phyloP scores from a whole-genome alignment of 306 rosid species.

The Quercus berberidifolia region DNA sequence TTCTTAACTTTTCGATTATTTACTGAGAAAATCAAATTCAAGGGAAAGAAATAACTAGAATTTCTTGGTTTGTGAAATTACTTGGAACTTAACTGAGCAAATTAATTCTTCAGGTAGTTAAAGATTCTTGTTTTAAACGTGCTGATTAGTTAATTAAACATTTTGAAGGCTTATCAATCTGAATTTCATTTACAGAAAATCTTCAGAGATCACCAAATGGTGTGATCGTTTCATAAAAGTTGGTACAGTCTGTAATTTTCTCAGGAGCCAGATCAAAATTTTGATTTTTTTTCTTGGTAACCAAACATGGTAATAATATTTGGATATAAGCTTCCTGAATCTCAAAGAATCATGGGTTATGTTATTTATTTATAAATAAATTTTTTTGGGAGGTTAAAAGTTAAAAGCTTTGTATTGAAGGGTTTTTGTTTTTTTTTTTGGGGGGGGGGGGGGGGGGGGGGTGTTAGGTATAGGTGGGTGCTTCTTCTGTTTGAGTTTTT shows the following conservation, averaged over 20 bases:
- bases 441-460: no score
- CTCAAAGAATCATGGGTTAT: no score
- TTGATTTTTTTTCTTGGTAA: neutral
- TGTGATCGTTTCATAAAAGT: neutral
- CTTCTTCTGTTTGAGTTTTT: conserved; percentile 18
- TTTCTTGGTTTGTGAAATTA: neutral
- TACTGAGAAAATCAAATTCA: neutral
- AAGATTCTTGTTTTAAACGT: neutral
- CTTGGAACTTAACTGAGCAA: neutral
- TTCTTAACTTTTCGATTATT: neutral
- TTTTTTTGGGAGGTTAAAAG: no score
- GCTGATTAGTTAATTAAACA: neutral
- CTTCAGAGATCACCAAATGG: neutral
- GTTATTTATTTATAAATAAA: no score
- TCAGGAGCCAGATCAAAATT: neutral
- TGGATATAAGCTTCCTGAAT: no score
- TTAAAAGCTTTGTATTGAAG: conserved; percentile 11
- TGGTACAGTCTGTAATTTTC: neutral
- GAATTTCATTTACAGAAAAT: neutral
- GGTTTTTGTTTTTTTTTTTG: no score
- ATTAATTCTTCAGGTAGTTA: neutral
- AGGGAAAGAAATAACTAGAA: neutral
- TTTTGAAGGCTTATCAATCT: neutral
- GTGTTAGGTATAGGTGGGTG: conserved; percentile 38
- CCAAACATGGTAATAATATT: neutral